Conservation (phyloP, 805 yeast species). For the Saturnispora quitensis region DNA sequence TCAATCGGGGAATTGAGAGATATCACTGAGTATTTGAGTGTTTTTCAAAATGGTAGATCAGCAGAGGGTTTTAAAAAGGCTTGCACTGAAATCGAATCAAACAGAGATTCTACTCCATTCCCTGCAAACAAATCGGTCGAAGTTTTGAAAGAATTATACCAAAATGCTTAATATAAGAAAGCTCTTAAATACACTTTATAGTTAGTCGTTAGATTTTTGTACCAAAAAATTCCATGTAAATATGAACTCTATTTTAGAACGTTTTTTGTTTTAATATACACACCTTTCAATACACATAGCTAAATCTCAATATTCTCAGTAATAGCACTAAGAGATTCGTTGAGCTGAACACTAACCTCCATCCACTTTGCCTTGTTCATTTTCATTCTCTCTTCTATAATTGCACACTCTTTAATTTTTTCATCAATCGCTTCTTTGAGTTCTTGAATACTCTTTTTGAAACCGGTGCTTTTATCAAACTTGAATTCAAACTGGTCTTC, state of each 20-base stretch:
- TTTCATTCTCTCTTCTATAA: slow-evolving; percentile 14
- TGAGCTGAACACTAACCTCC: slow-evolving; percentile 9
- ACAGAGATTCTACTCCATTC: slow-evolving; percentile 18
- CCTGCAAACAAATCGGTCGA: slow-evolving; percentile 7
- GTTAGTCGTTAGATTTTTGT: background rate
- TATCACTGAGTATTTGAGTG: slow-evolving; percentile 28
- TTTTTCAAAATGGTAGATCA: slow-evolving; percentile 31
- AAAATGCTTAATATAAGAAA: background rate
- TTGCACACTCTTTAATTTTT: slow-evolving; percentile 22
- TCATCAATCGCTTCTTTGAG: slow-evolving; percentile 16
- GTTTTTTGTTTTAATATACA: background rate
- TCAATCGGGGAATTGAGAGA: slow-evolving; percentile 35
- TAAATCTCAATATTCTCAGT: background rate
- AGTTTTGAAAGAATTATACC: slow-evolving; percentile 6
- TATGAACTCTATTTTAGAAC: background rate
- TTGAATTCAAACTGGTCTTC: slow-evolving; percentile 19
- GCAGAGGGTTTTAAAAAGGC: slow-evolving; percentile 29
- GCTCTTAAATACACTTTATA: background rate
- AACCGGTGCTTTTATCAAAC: slow-evolving; percentile 13
- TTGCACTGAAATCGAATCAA: slow-evolving; percentile 27
- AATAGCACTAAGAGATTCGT: background rate
- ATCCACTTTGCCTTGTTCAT: slow-evolving; percentile 22
- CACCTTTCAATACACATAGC: background rate
- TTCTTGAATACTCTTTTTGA: slow-evolving; percentile 17
- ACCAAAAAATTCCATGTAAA: slow-evolving; percentile 1